A percentile compares a stretch with the other conserved stretches of the same genome.
phyloP scores from a whole-genome alignment of 495 filamentous ascomycete species.

The Elasticomyces elasticus region DNA sequence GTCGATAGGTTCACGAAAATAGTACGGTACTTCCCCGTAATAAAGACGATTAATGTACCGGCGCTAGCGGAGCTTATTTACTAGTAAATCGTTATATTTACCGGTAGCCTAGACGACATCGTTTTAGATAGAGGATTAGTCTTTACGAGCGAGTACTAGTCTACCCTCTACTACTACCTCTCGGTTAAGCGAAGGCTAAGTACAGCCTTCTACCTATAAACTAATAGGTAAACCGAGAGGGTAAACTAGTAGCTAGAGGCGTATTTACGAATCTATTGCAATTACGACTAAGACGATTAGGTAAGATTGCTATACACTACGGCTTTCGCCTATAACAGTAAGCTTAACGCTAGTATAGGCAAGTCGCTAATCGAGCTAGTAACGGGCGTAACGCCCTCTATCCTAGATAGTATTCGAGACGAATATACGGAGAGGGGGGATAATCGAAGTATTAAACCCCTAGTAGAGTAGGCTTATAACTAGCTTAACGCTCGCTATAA shows the following conservation, averaged over 20 bases:
- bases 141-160: not conserved
- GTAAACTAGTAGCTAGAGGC: not conserved
- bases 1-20: not conserved
- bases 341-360: not conserved
- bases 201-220: not conserved
- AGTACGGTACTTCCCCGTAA: not conserved
- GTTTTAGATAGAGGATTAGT: not conserved
- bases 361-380: not conserved
- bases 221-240: not conserved
- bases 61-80: not conserved
- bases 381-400: not conserved
- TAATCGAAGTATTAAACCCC: not conserved
- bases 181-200: not conserved
- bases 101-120: not conserved
- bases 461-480: no score
- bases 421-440: not conserved
- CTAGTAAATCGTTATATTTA: not conserved
- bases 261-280: not conserved
- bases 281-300: not conserved
- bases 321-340: no score
- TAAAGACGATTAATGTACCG: not conserved
- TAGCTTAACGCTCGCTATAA: no score
- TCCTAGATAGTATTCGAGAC: not conserved
- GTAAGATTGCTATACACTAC: not conserved
- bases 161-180: not conserved